phyloP scores from a whole-genome alignment of 768 basidiomycete genomes.

The Lactarius tabidus region DNA sequence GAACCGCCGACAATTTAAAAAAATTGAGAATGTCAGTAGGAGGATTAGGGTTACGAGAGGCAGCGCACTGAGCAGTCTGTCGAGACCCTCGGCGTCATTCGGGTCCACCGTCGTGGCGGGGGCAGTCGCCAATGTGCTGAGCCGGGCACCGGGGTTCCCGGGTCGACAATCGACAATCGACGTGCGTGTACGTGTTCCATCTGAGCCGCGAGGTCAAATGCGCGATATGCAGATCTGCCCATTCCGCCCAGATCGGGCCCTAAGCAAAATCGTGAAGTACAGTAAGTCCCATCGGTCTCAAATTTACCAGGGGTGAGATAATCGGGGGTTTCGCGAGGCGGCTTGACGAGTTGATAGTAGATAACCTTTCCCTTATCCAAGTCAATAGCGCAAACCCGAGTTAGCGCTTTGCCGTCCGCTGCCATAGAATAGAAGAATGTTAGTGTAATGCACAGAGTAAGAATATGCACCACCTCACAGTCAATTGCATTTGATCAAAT shows the following conservation, averaged over 20 bases:
- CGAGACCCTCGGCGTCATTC: conserved; percentile 74
- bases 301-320: too few relatives aligned
- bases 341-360: conserved; percentile 88
- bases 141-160: conserved; percentile 73
- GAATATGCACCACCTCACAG: conserved; percentile 87
- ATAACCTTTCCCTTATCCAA: conserved; percentile 64
- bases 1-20: too few relatives aligned
- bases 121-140: too few relatives aligned
- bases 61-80: conserved; percentile 56
- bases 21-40: not conserved
- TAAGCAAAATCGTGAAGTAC: too few relatives aligned
- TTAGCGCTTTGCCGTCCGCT: conserved; percentile 84
- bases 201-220: conserved; percentile 42
- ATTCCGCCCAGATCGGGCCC: conserved; percentile 71
- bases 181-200: too few relatives aligned
- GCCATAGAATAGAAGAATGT: conserved; percentile 64
- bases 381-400: conserved; percentile 82
- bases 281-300: too few relatives aligned
- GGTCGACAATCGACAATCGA: too few relatives aligned
- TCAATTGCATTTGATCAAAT: conserved; percentile 77
- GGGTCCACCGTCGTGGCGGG: too few relatives aligned
- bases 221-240: conserved; percentile 84
- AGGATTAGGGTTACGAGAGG: not conserved
- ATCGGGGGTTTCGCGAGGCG: conserved; percentile 76
- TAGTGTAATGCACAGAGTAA: not conserved